Evolutionary conservation across 2,329 filamentous ascomycete species (phyloP), one percentile per base, ranked within the genome.

Genomic region (Alternaria sp.): DNA sequence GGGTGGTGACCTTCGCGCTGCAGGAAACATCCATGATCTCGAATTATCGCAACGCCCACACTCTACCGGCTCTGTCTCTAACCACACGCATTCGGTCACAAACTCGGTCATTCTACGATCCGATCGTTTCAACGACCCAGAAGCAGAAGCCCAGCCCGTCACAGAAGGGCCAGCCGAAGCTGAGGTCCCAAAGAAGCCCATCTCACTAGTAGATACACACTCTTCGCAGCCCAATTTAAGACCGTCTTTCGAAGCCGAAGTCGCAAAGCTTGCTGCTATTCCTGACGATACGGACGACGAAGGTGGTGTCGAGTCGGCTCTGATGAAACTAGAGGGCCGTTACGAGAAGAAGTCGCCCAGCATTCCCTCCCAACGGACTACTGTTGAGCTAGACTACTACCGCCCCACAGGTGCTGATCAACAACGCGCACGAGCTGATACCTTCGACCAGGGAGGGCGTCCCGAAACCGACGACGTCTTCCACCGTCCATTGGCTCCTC

Each of bases 321-420:
- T 99, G 54, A 81, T 94, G 71, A 99, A 98, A 74, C 85, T 99
- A 0, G 96, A 99, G 81, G 96, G 96, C 10, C 95, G 89, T 69
- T 96, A 90, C 70, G 86, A 90, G 75, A 89, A 86, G 69, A 69
- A 74, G 54, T 77, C 72, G 30, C 70, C 73, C 10, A 69, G 71
- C 40, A 66, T 70, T 8, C 64, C 70, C n/a, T 73, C 73, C 6
- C 66, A 69, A 45, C 65, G 59, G 26, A 58, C 50, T 5, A 70
- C 68, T 23, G 57, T 70, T 12, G 67, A 69, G 23, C 64, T 74
- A 4, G 74, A 71, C 13, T 65, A 67, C 6, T 75, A 77, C 52
- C 62, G 46, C 19, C 70, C 75, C 15, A 68, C 56, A 9, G 71
- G 72, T 23, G 61, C 66, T 8, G 71, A 68, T 30, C 51, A 52